These are phyloP conservation scores for Paulownia fortunei DNA, from an alignment of 257 asterid species.

Conservation along the genomic window DNA sequence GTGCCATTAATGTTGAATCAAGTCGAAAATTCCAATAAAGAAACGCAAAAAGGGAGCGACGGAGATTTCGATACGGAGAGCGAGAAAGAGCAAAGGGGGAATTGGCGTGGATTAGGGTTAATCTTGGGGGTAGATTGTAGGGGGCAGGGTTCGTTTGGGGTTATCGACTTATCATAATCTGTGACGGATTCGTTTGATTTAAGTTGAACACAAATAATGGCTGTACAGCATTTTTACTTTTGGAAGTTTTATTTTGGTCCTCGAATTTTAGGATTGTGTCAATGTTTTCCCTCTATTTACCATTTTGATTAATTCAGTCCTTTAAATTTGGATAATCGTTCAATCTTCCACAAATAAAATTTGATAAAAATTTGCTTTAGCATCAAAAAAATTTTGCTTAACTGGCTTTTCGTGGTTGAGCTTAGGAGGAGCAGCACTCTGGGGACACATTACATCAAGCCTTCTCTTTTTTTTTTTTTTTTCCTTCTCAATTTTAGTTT, in stretches of 20 bases:
- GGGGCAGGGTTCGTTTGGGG: constrained; percentile 3
- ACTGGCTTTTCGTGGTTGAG: no score
- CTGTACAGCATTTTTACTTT: no score
- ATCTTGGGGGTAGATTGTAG: background rate
- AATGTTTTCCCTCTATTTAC: background rate
- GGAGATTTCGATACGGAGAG: background rate
- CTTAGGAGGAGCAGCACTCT: no score
- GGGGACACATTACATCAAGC: no score
- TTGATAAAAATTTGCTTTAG: no score
- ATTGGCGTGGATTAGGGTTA: constrained; percentile 31
- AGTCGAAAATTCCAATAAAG: background rate
- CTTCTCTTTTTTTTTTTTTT: no score
- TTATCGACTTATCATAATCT: background rate
- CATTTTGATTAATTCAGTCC: background rate
- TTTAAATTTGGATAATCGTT: background rate
- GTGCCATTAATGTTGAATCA: constrained; percentile 32
- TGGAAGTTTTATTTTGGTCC: no score
- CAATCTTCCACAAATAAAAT: background rate
- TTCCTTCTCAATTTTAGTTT: no score
- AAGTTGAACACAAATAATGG: no score
- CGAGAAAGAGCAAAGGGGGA: background rate
- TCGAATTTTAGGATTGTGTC: background rate
- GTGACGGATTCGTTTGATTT: no score
- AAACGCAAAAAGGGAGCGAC: background rate
- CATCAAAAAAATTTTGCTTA: no score